These are phyloP conservation scores for Glycyrrhiza uralensis DNA, from an alignment of 306 rosid species.

Conservation along the genomic window DNA sequence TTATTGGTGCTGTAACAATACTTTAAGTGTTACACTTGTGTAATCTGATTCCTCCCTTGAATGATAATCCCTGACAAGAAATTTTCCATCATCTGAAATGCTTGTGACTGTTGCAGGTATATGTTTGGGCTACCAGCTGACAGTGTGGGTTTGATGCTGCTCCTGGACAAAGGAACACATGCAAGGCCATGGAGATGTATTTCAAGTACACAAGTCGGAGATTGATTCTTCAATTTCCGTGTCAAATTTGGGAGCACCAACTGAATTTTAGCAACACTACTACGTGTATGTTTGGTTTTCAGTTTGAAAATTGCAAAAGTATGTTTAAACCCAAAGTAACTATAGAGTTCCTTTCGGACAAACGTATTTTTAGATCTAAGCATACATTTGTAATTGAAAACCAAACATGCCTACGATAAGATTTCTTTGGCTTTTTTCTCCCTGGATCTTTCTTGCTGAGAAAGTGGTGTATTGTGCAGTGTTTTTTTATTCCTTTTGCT, in stretches of 20 bases:
- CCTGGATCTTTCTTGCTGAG: constrained; percentile 40
- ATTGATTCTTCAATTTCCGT: constrained; percentile 25
- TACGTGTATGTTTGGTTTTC: too few relatives aligned
- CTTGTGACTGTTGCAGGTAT: constrained; percentile 53
- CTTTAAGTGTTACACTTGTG: too few relatives aligned
- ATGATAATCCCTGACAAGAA: not conserved
- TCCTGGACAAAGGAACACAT: constrained; percentile 61
- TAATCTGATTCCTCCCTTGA: too few relatives aligned
- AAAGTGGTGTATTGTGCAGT: constrained; percentile 48
- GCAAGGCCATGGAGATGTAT: constrained; percentile 74
- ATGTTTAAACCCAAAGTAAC: too few relatives aligned
- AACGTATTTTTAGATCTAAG: too few relatives aligned
- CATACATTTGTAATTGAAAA: too few relatives aligned
- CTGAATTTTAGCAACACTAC: constrained; percentile 26
- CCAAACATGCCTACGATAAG: too few relatives aligned
- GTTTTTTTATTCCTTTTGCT: constrained; percentile 42
- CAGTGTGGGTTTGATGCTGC: constrained; percentile 68
- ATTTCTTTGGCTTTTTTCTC: constrained; percentile 6
- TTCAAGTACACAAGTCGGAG: constrained; percentile 64
- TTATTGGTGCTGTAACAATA: too few relatives aligned
- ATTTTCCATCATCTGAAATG: constrained; percentile 21
- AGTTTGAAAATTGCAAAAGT: too few relatives aligned
- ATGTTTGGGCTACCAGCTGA: constrained; percentile 57
- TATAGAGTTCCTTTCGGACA: too few relatives aligned
- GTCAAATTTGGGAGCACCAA: constrained; percentile 27